Percentiles rank a stretch among this genome's conserved stretches.
These are phyloP conservation scores for Santalum album DNA, from an alignment of 164 flowering plant species.

Conservation along the genomic window DNA sequence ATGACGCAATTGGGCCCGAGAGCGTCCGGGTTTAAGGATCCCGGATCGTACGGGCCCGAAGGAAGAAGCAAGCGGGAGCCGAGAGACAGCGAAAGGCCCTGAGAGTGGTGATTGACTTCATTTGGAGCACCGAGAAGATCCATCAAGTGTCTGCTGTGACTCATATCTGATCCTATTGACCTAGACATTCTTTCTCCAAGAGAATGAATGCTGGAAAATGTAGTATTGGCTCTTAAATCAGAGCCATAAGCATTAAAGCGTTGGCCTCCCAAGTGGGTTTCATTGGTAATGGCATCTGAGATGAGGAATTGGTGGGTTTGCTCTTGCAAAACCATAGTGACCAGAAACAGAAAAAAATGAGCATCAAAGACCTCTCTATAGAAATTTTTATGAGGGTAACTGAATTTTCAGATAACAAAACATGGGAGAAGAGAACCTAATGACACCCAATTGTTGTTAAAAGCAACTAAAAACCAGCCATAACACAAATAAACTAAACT, in stretches of 20 bases:
- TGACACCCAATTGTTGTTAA: too few species aligned
- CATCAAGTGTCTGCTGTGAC: slow-evolving; percentile 41
- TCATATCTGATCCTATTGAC: slow-evolving; percentile 30
- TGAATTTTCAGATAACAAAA: too few species aligned
- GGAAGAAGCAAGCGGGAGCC: slow-evolving; percentile 30
- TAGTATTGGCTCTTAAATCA: slow-evolving; percentile 17
- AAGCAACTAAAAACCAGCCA: too few species aligned
- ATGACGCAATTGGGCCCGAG: slow-evolving; percentile 20
- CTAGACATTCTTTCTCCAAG: slow-evolving; percentile 35
- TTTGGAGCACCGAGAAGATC: slow-evolving; percentile 48
- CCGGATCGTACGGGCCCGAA: slow-evolving; percentile 24
- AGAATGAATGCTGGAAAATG: slow-evolving; percentile 30
- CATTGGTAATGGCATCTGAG: slow-evolving; percentile 10
- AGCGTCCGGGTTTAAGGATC: slow-evolving; percentile 23
- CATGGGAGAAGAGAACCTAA: too few species aligned
- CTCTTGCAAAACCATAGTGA: background rate
- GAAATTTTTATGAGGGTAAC: background rate
- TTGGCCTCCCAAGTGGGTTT: slow-evolving; percentile 31
- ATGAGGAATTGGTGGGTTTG: background rate
- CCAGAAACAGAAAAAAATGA: background rate
- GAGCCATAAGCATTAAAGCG: slow-evolving; percentile 32
- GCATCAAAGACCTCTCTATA: background rate
- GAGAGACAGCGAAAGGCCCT: slow-evolving; percentile 42
- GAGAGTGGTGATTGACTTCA: slow-evolving; percentile 22
- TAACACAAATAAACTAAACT: too few species aligned